Percentiles rank a stretch among this genome's conserved stretches.
Conservation (phyloP, 768 basidiomycete genomes). For the Tulasnella sp. region DNA sequence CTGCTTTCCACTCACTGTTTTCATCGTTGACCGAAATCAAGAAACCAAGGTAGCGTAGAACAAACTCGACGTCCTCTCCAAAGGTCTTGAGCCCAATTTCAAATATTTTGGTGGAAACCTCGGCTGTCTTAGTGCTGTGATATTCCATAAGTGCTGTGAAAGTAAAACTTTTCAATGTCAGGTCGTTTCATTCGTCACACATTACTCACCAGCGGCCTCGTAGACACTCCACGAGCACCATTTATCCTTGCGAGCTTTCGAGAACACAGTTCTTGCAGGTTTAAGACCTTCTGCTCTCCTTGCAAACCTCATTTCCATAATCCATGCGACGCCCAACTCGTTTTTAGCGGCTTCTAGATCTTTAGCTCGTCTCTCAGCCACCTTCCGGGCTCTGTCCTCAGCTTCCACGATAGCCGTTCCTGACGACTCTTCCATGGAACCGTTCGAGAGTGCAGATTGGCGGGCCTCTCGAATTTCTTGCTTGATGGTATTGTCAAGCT, state of each 20-base stretch:
- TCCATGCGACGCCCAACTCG: conserved; percentile 57
- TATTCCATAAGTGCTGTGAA: conserved; percentile 82
- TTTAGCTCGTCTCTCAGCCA: conserved; percentile 24
- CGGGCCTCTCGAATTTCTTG: conserved; percentile 31
- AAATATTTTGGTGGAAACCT: conserved; percentile 80
- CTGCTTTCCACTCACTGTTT: conserved; percentile 52
- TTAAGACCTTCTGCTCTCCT: conserved; percentile 79
- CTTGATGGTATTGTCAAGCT: conserved; percentile 23
- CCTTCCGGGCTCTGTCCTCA: conserved; percentile 18
- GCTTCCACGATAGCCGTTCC: conserved; percentile 14
- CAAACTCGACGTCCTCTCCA: conserved; percentile 70
- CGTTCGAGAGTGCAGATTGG: conserved; percentile 7
- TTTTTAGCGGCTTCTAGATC: conserved; percentile 41
- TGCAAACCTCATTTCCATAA: conserved; percentile 87
- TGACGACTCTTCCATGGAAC: neutral
- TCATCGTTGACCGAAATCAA: conserved; percentile 90
- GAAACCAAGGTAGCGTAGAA: conserved; percentile 82
- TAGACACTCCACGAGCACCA: conserved; percentile 86
- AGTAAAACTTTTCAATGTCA: neutral
- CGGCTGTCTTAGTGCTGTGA: conserved; percentile 64
- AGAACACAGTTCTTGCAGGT: conserved; percentile 62
- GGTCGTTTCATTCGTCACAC: neutral
- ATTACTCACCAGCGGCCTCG: conserved; percentile 67
- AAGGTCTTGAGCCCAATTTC: conserved; percentile 83
- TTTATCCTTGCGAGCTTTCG: conserved; percentile 61